Base-by-base conservation (phyloP, 495 filamentous ascomycete species). In the Podospora pseudoanserina region DNA sequence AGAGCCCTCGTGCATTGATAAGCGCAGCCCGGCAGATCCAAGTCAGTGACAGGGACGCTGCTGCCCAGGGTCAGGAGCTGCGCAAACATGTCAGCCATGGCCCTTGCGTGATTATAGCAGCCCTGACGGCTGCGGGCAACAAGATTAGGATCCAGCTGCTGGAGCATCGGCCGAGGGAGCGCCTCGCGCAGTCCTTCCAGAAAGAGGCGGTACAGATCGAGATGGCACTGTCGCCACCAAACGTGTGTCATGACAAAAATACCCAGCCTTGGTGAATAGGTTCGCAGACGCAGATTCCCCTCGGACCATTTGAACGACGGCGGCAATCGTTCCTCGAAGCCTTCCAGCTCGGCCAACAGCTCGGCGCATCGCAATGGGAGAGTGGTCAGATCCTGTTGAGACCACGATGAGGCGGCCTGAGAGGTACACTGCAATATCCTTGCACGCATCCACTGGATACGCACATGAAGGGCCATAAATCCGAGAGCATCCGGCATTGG, bases 171-270 rank as follows among this genome's bases (percentile, higher is more conserved):
- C 11, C 73, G 75, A 9, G 80, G 73, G 4, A 84, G 74, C 1
- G 80, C 78, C 30, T 84, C 83, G 27, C 78, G 76, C 19, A 85
- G 72, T 1, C 81, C 80, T 0, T 73, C 70, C n/a, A 84, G 68
- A 30, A 80, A 80, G 16, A 84, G 71, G 13, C 83, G 79, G 68
- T 80, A 84, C 3, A 85, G 74, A 68, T 85, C 83, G 44, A 82
- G 79, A 56, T 84, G 75, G 62, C 83, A 85, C 61, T 84, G 83
- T 30, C 80, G 68, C 82, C 83, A 84, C 79, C 77, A 80, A 3
- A 84, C 76, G 61, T 85, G 83, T 16, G 83, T 83, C 81, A 82
- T 84, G 68, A 85, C 72, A 60, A 81, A 84, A 56, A 84, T 79
- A 39, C 80, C 79, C 6, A 83, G 68, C 0, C 81, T 71, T 19